Evolutionary conservation across 306 rosid species (phyloP).

Genomic region (Vicia sativa): DNA sequence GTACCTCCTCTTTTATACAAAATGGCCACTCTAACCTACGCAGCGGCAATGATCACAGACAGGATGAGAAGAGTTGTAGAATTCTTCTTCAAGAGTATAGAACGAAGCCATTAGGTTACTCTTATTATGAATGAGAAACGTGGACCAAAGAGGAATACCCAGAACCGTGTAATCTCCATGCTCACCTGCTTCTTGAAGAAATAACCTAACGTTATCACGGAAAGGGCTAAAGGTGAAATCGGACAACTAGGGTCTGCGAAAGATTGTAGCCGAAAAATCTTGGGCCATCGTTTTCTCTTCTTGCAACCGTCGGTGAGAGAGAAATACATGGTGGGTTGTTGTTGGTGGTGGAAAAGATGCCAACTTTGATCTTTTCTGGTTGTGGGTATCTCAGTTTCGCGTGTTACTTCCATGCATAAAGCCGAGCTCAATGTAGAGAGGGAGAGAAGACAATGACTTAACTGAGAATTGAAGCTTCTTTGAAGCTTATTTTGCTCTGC

Average conservation of each 20-base stretch:
- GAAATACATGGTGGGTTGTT: conserved; percentile 51
- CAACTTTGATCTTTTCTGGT: conserved; percentile 10
- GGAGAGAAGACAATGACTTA: background rate
- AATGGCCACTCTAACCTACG: conserved; percentile 90
- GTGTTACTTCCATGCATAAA: conserved; percentile 18
- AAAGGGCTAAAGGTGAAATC: conserved; percentile 48
- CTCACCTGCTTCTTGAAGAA: conserved; percentile 72
- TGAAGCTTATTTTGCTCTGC: too few relatives aligned
- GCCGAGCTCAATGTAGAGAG: conserved; percentile 2
- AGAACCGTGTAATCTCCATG: conserved; percentile 54
- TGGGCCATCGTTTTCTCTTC: conserved; percentile 73
- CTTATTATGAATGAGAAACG: conserved; percentile 70
- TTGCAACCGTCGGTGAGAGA: conserved; percentile 58
- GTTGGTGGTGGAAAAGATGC: background rate
- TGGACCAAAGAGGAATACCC: conserved; percentile 70
- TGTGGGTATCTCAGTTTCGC: conserved; percentile 24
- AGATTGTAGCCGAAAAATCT: conserved; percentile 58
- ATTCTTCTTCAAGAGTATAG: conserved; percentile 72
- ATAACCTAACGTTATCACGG: conserved; percentile 65
- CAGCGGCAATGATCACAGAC: conserved; percentile 82
- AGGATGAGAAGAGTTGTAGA: conserved; percentile 54
- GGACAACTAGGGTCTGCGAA: conserved; percentile 69
- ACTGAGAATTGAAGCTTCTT: conserved; percentile 32
- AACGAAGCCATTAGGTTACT: conserved; percentile 63
- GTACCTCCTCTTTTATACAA: conserved; percentile 72